Base-by-base conservation (phyloP, 2,329 filamentous ascomycete genomes). In the Penicillium psychrosexuale region DNA sequence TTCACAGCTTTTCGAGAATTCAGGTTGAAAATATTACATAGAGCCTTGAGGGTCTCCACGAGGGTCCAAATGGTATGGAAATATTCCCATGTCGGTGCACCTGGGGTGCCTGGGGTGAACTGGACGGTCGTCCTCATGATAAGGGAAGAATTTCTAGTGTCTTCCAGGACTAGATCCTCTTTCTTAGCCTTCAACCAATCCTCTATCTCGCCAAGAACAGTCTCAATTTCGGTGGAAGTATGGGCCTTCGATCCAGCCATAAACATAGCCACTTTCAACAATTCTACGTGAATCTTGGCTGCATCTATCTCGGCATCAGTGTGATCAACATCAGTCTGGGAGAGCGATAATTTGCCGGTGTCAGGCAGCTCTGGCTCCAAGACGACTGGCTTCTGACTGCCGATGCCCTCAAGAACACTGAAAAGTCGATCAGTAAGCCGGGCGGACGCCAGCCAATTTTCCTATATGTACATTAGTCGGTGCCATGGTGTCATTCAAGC, bases 1-100 rank as follows among this genome's bases (percentile, higher is more conserved):
- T 73, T 75, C 1, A 62, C 50, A 1, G 64, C 58, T 58, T 72
- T 74, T 37, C 64, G 69, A n/a, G 63, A 61, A 22, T 67, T 66
- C 27, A 70, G 48, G 2, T 64, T 59, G 47, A 68, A 49, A 31
- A 77, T 64, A 37, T 69, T 67, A 8, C 67, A 70, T 19, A 75
- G 46, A 5, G 72, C 72, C 57, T 75, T 75, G 31, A 77, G 56
- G 1, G 72, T 72, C 51, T 78, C 76, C 17, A 78, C 67, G 15
- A 72, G 61, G 13, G 67, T 68, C 56, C 75, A 71, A 45, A 67
- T 65, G 15, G 49, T 51, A 57, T 78, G 76, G 45, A 78, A 64
- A 54, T 72, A 76, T 53, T 68, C 61, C 76, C 76, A 78, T 3
- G 71, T 71, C 2, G 75, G 74, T 5, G 67, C 69, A 24, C 60